Conservation (phyloP, 345 rosid genomes). For the Angophora floribunda region DNA sequence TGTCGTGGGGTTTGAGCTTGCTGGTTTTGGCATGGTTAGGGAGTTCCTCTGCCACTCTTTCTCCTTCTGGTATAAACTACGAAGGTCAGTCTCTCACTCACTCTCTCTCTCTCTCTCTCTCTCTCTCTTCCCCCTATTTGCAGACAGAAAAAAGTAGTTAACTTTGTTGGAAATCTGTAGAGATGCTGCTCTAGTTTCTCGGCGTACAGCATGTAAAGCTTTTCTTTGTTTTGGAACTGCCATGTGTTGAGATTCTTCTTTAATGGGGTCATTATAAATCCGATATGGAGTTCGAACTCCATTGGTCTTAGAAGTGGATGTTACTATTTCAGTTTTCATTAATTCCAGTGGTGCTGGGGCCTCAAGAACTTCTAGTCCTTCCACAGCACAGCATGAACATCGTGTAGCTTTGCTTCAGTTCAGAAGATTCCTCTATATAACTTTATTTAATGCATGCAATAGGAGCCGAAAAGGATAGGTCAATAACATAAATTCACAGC, state of each 20-base stretch:
- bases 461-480: neutral
- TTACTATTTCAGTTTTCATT: neutral
- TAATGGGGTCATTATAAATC: neutral
- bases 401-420: neutral
- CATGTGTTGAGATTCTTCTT: neutral
- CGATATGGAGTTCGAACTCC: neutral
- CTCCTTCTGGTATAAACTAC: slow-evolving; percentile 29
- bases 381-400: neutral
- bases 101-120: neutral
- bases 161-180: neutral
- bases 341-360: neutral
- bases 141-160: neutral
- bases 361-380: neutral
- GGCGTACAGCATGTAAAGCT: neutral
- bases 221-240: neutral
- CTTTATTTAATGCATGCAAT: neutral
- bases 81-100: slow-evolving; percentile 17
- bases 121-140: neutral
- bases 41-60: slow-evolving; percentile 21
- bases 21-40: slow-evolving; percentile 16
- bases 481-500: neutral
- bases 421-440: neutral
- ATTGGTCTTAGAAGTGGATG: neutral
- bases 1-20: neutral
- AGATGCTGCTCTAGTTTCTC: neutral